Base-by-base conservation (phyloP, 2,329 filamentous ascomycete species). In the Fonsecaea nubica region DNA sequence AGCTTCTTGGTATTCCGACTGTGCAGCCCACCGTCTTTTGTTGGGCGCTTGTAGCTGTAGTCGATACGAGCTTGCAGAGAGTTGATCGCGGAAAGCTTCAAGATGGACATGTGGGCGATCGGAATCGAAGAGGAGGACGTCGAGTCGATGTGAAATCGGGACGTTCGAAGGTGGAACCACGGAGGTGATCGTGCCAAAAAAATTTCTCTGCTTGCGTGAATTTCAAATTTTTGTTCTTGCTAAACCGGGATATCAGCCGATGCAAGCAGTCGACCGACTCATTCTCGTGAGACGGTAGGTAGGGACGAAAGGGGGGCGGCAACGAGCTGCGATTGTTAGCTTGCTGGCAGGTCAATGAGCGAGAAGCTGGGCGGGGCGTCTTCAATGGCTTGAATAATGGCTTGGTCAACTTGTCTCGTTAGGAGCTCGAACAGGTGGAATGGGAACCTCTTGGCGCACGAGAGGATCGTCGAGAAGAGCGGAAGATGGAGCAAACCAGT, bases 221-320 rank as follows among this genome's bases (percentile, higher is more conserved):
- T 25, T 25, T 50, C 45, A 25, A 21, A 25, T 25, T 25, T 13
- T 10, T 25, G 45, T 25, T 12, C 45, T 10, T 7, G 12, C 18
- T 21, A 38, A 48, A 35, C 5, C 13, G 12, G 56, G 56, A 40
- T 18, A 58, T 58, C 38, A 18, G 56, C 40, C 56, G 56, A 58
- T 40, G n/a, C 2, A 15, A n/a, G 56, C 58, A 60, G 53, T 53
- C 42, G 50, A 60, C 42, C 42, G n/a, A 35, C 35, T 50, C 42
- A 13, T 60, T 30, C 42, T 30, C 58, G 42, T 25, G 25, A 25
- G 25, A 25, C 2, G 25, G 25, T 25, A 25, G 25, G 25, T 25
- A 25, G 25, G 25, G 25, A 25, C 25, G 25, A 25, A 25, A 21
- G 45, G 48, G 32, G 45, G 9, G 25, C 6, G 2, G 33, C n/a